Conservation (phyloP, 1,139 yeast genomes). For the Saccharomyces hybrid region DNA sequence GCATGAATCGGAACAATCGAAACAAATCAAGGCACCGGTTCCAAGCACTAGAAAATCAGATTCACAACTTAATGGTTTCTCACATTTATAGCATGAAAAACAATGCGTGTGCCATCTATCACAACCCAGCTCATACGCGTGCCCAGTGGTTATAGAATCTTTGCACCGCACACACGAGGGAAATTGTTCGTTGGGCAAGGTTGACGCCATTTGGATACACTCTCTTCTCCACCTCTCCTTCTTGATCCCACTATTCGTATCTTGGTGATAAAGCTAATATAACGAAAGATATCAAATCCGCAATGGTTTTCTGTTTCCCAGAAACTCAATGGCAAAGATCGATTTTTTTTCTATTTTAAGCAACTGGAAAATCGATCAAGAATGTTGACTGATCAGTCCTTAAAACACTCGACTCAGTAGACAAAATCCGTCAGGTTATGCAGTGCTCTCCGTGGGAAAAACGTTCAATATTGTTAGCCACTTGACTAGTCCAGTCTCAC, state of each 20-base stretch:
- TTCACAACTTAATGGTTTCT: slow-evolving; percentile 70
- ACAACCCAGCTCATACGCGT: slow-evolving; percentile 78
- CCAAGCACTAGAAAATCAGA: slow-evolving; percentile 87
- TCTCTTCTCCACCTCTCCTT: neutral
- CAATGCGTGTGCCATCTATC: slow-evolving; percentile 95
- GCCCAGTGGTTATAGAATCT: slow-evolving; percentile 58
- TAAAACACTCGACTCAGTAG: neutral
- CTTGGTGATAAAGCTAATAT: neutral
- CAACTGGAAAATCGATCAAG: neutral
- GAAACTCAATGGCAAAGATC: neutral
- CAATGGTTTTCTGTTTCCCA: neutral
- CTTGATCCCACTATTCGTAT: neutral
- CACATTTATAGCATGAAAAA: slow-evolving; percentile 82
- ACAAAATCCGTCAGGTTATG: neutral
- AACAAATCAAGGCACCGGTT: slow-evolving; percentile 84
- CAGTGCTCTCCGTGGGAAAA: neutral
- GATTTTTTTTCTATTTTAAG: neutral
- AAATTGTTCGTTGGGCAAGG: slow-evolving; percentile 2
- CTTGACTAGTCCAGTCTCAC: neutral
- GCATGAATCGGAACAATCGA: slow-evolving; percentile 85
- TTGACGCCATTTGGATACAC: neutral
- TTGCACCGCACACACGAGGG: slow-evolving; percentile 30
- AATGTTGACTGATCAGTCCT: neutral
- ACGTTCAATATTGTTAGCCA: neutral
- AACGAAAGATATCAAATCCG: neutral